Conservation (phyloP, 768 basidiomycete genomes). For the Amyloporia xantha region DNA sequence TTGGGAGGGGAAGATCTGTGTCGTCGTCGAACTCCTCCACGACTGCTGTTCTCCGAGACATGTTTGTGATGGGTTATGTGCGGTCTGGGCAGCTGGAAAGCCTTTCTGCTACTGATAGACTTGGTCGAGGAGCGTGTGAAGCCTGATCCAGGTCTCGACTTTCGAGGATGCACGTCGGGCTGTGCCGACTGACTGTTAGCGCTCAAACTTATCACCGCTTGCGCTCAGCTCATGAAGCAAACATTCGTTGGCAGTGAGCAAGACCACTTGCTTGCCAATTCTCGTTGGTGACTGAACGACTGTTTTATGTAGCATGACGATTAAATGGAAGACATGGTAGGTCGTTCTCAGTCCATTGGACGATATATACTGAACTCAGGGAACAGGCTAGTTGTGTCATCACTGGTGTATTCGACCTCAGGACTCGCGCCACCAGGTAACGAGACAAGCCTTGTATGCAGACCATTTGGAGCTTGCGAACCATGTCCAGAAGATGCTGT, state of each 20-base stretch:
- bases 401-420: not conserved
- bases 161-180: not conserved
- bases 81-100: not conserved
- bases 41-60: constrained; percentile 67
- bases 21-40: constrained; percentile 91
- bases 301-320: not conserved
- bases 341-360: not conserved
- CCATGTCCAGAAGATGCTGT: constrained; percentile 61
- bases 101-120: not conserved
- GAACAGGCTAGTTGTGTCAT: not conserved
- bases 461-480: constrained; percentile 52
- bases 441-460: constrained; percentile 27
- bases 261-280: too few species aligned
- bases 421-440: constrained; percentile 2
- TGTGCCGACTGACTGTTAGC: not conserved
- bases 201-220: not conserved
- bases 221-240: too few species aligned
- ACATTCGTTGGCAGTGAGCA: too few species aligned
- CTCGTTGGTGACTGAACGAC: too few species aligned
- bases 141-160: too few species aligned
- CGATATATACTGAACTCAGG: not conserved
- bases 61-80: constrained; percentile 26
- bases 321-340: constrained; percentile 1
- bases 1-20: constrained; percentile 81
- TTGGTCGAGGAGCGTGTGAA: not conserved